Evolutionary conservation across 2,329 filamentous ascomycete species (phyloP).

Genomic region (Xylaria sp.): DNA sequence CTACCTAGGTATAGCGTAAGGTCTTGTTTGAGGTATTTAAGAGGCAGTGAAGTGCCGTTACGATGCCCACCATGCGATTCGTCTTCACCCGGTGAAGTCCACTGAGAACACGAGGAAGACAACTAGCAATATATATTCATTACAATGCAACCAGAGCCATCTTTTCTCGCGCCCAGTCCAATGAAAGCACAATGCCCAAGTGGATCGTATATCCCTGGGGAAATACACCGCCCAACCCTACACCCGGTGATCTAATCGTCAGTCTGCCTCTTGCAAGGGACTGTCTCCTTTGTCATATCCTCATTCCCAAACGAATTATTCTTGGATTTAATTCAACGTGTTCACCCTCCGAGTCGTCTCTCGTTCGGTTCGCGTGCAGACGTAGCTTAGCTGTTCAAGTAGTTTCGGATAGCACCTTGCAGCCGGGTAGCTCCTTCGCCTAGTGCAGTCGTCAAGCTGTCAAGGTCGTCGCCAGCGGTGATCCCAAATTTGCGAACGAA

Average conservation of each 20-base stretch:
- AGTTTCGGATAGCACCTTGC: conserved; percentile 78
- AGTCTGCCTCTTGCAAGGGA: conserved; percentile 6
- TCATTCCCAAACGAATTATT: conserved; percentile 14
- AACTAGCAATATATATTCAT: conserved; percentile 29
- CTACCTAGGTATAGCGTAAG: not conserved
- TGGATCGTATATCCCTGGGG: conserved; percentile 4
- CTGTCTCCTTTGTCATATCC: conserved; percentile 21
- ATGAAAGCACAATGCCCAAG: conserved; percentile 15
- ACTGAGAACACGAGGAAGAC: not conserved
- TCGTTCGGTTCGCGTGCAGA: not conserved
- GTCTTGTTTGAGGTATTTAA: not conserved
- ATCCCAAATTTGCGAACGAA: conserved; percentile 96
- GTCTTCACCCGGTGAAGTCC: not conserved
- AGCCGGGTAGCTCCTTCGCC: conserved; percentile 87
- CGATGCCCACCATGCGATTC: not conserved
- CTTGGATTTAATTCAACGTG: not conserved
- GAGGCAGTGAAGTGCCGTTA: not conserved
- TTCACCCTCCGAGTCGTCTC: not conserved
- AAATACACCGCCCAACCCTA: conserved; percentile 15
- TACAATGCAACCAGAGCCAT: conserved; percentile 24
- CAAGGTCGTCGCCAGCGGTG: conserved; percentile 93
- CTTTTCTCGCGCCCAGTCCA: conserved; percentile 19
- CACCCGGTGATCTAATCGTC: conserved; percentile 16
- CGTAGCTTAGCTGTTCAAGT: conserved; percentile 65
- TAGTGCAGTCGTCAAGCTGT: conserved; percentile 84